Evolutionary conservation across 78 protist genomes (phyloP).

Genomic region (Acrasis kona): DNA sequence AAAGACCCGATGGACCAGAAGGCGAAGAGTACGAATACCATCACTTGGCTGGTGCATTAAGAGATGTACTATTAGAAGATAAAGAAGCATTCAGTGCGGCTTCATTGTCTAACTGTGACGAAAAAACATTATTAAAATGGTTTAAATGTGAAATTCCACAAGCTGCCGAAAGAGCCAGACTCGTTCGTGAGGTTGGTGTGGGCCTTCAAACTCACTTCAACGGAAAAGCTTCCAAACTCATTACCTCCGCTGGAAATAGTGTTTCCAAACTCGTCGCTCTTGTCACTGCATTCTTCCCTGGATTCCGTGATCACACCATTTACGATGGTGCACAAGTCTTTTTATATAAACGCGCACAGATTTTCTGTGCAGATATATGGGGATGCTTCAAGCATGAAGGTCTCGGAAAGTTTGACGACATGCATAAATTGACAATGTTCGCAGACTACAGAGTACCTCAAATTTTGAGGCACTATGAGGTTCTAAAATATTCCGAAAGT

Average conservation of each 20-base stretch:
- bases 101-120: not conserved
- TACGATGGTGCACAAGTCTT: constrained; percentile 16
- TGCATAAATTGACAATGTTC: constrained; percentile 71
- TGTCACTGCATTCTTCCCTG: not conserved
- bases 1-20: no score
- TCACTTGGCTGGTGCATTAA: not conserved
- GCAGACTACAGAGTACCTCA: constrained; percentile 82
- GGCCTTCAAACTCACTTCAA: not conserved
- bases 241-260: not conserved
- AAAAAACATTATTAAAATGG: not conserved
- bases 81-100: not conserved
- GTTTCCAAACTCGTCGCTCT: constrained; percentile 10
- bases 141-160: constrained; percentile 6
- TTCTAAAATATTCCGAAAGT: constrained; percentile 26
- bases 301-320: constrained; percentile 11
- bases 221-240: constrained; percentile 4
- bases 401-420: constrained; percentile 64
- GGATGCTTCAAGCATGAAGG: constrained; percentile 56
- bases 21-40: not conserved
- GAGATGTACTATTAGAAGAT: not conserved
- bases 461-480: constrained; percentile 20
- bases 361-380: constrained; percentile 81
- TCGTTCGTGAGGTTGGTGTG: not conserved
- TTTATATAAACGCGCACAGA: constrained; percentile 82
- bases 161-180: not conserved